Conservation (phyloP, 2,329 filamentous ascomycete species). For the Exophiala spinifera region DNA sequence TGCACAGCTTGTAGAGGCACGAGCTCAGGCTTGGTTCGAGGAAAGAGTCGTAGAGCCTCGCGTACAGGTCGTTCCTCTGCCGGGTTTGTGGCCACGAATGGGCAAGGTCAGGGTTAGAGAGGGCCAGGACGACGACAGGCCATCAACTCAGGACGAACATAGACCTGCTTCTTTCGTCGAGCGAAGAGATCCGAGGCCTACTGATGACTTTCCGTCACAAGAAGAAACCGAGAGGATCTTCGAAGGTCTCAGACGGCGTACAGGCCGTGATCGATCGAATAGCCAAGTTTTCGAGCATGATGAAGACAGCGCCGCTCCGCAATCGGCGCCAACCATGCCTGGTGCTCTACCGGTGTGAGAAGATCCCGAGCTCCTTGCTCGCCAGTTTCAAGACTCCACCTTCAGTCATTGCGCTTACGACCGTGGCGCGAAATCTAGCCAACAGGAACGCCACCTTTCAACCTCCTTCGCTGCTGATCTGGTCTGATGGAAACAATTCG, state of each 20-base stretch:
- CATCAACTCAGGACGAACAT: conserved; percentile 24
- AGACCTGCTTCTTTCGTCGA: conserved; percentile 16
- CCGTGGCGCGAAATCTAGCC: no score
- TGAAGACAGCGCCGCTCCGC: conserved; percentile 17
- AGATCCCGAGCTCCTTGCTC: not conserved
- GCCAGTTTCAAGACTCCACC: not conserved
- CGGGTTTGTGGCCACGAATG: conserved; percentile 61
- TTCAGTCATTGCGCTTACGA: not conserved
- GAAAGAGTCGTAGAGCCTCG: conserved; percentile 64
- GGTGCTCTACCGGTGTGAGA: conserved; percentile 22
- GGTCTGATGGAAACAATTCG: conserved; percentile 11
- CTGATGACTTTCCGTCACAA: conserved; percentile 30
- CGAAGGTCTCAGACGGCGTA: conserved; percentile 21
- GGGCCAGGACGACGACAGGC: conserved; percentile 31
- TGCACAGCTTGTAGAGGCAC: conserved; percentile 61
- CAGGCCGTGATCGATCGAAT: conserved; percentile 16
- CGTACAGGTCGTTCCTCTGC: conserved; percentile 63
- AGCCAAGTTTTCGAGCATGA: conserved; percentile 25
- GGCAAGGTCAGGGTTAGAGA: conserved; percentile 46
- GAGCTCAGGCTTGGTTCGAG: conserved; percentile 66
- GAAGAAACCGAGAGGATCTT: conserved; percentile 28
- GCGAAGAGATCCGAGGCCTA: conserved; percentile 9
- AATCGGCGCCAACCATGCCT: conserved; percentile 17
- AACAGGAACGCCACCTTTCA: not conserved
- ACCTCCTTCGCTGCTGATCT: not conserved